Percentiles rank a stretch among this genome's conserved stretches.
These are phyloP conservation scores for Hyphodiscus hymeniophilus DNA, from an alignment of 495 filamentous ascomycete genomes.

Conservation along the genomic window DNA sequence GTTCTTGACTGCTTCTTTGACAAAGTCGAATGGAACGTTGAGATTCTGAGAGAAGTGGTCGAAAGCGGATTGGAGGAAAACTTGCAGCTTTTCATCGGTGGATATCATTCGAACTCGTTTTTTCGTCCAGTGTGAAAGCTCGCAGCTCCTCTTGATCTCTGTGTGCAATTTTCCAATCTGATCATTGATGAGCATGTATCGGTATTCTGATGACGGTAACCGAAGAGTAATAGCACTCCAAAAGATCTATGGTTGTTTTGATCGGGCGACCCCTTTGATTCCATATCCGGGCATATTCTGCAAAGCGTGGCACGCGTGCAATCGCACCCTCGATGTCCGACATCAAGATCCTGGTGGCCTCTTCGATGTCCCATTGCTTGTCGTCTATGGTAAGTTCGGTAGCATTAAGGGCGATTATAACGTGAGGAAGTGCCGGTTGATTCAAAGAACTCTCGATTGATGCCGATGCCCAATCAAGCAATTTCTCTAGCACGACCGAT, in stretches of 20 bases:
- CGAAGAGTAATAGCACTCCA: constrained; percentile 45
- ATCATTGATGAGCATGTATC: constrained; percentile 35
- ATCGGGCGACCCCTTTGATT: constrained; percentile 23
- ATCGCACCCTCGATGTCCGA: constrained; percentile 24
- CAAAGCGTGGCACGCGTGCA: constrained; percentile 19
- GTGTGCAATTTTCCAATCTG: constrained; percentile 40
- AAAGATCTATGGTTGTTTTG: constrained; percentile 36
- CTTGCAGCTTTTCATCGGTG: constrained; percentile 41
- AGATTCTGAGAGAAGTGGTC: constrained; percentile 46
- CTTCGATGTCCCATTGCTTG: constrained; percentile 38
- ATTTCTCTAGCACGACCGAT: constrained; percentile 30
- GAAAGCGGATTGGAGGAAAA: constrained; percentile 42
- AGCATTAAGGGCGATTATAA: constrained; percentile 46
- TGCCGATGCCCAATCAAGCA: constrained; percentile 35
- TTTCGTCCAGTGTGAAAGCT: constrained; percentile 31
- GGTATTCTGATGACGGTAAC: constrained; percentile 47
- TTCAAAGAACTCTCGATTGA: constrained; percentile 44
- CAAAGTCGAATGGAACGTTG: constrained; percentile 48
- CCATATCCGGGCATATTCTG: constrained; percentile 30
- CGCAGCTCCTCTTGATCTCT: constrained; percentile 31
- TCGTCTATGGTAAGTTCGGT: constrained; percentile 36
- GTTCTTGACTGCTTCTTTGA: constrained; percentile 35
- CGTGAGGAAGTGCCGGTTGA: constrained; percentile 46
- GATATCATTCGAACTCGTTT: constrained; percentile 36
- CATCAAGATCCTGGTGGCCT: constrained; percentile 36